Evolutionary conservation across 2,329 filamentous ascomycete genomes (phyloP), one percentile per base, ranked within the genome.

Genomic region (Aspergillus persii): DNA sequence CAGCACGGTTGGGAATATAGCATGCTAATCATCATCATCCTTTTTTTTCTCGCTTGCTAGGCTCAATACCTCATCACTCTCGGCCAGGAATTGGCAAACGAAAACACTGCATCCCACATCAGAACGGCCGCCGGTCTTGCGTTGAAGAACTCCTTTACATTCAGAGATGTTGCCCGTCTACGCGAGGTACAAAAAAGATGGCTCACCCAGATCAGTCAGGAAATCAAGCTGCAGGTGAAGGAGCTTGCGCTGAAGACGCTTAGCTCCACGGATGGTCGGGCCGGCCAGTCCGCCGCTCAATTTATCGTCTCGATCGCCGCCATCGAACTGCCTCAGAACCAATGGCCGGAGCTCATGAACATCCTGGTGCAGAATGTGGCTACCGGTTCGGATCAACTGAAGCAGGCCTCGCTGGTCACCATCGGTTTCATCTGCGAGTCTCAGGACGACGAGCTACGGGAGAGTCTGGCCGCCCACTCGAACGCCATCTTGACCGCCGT

Each of bases 381-480:
- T 75, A 86, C 88, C 66, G 95, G 94, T 66, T 86, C 84, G 70
- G 89, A 93, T 73, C 87, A 92, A 79, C 87, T 96, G 76, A 99
- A 98, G 83, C 93, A 97, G 81, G 85, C 93, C 47, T 98, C 94
- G 49, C 81, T 99, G 71, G 94, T 92, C 59, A 89, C 94, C n/a
- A 97, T 99, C 76, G 95, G 95, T 68, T 99, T 95, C 80, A 94
- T 99, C 70, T 99, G 95, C 84, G 95, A 99, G 78, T 94, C 90
- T 69, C 92, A 96, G 72, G 95, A 99, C 73, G 74, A 85, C 52
- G 93, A 97, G 61, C 85, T 99, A 54, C 86, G 95, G 66, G 85
- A 90, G 63, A 88, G 89, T 75, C 80, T 97, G 70, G 84, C 90
- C 65, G 83, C 88, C 67, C 93, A 98, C 81, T 98, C 94, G 67